phyloP scores from a whole-genome alignment of 192 early-diverging fungal species.

The Coemansia sp. region DNA sequence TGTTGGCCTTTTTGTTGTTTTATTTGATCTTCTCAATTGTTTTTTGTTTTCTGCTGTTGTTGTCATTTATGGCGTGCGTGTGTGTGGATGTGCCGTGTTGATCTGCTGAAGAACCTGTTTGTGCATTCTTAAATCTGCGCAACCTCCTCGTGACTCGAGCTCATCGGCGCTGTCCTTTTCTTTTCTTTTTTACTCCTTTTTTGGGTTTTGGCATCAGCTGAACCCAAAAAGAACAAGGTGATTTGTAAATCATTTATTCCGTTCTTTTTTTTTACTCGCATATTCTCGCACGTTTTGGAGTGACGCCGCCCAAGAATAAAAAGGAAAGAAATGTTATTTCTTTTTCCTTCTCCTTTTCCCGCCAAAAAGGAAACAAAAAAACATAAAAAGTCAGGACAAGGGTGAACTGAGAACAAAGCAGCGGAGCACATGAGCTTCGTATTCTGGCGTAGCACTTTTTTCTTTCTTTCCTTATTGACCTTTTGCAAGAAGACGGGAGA shows the following conservation, averaged over 20 bases:
- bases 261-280: background rate
- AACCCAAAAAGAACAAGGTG: background rate
- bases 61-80: too few relatives aligned
- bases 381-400: slow-evolving; percentile 7
- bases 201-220: background rate
- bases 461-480: background rate
- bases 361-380: background rate
- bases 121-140: background rate
- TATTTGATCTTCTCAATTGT: too few relatives aligned
- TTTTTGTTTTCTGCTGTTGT: too few relatives aligned
- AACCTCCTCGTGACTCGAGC: background rate
- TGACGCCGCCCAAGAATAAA: background rate
- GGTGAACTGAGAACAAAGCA: slow-evolving; percentile 2
- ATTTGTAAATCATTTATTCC: slow-evolving; percentile 6
- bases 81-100: background rate
- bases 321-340: background rate
- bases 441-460: background rate
- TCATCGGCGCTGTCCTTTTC: background rate
- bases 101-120: slow-evolving; percentile 5
- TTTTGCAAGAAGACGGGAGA: slow-evolving; percentile 5
- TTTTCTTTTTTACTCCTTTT: background rate
- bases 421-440: slow-evolving; percentile 5
- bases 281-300: slow-evolving; percentile 4
- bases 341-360: slow-evolving; percentile 1
- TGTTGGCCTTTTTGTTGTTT: too few relatives aligned